Base-by-base conservation (phyloP, 225 moss, liverwort and hornwort genomes). In the Straminergon stramineum region DNA sequence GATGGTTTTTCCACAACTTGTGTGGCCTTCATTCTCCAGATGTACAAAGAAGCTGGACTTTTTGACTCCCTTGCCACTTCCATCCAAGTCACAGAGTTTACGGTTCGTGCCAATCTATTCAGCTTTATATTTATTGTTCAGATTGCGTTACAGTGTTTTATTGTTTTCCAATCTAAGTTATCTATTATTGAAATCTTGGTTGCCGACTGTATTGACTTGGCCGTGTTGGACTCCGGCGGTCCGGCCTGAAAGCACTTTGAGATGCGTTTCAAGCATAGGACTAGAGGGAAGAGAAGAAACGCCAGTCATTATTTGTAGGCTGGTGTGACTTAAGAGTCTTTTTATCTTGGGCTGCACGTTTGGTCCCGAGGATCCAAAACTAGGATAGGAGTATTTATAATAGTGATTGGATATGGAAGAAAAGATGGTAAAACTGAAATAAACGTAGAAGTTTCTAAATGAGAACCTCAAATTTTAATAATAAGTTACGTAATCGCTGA, bases 31-130 rank as follows among this genome's bases (percentile, higher is more conserved):
- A 95, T 95, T 85, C 93, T 95, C 58, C 93, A 92, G 92, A 95
- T 95, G 95, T 95, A 95, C 87, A 95, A 95, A 92, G 91, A 90
- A 89, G 95, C 95, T 56, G 92, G 95, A 21, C 91, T 95, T 79
- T 95, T 95, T 87, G 98, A 93, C 87, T 7, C 83, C 52, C 39
- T 96, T 51, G 82, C 90, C 82, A 82, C 94, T 53, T 88, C 91
- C 56, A 91, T 98, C 65, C 96, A 98, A 90, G 97, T 98, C 60
- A 98, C 98, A 57, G 98, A 98, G 82, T 96, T 98, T 55, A 98
- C 98, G 85, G 80, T 87, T 87, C 2, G 80, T 87, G 67, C 57
- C 41, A 57, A 68, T 68, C 57, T 56, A 18, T 77, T 62, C 37
- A 37, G 28, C n/a, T 77, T 51, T 77, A 20, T 35, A 26, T n/a